These are phyloP conservation scores for Hypoxylon sp. DNA, from an alignment of 2,329 filamentous ascomycete genomes.

Conservation along the genomic window DNA sequence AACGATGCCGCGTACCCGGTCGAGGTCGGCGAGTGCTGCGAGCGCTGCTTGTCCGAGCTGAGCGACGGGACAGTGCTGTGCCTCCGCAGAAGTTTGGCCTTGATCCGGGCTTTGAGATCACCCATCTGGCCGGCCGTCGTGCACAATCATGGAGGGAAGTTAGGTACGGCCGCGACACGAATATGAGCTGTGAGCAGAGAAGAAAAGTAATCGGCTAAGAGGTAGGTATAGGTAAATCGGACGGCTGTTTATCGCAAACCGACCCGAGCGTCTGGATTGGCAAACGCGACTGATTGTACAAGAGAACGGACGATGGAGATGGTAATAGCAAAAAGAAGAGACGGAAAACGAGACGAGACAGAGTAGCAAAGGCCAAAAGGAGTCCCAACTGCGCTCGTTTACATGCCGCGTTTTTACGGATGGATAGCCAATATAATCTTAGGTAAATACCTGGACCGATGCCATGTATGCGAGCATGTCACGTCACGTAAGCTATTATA, in stretches of 20 bases:
- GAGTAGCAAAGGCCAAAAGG: constrained; percentile 6
- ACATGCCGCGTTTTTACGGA: constrained; percentile 17
- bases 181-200: neutral
- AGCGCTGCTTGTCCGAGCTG: constrained; percentile 46
- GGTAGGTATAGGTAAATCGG: no score
- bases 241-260: neutral
- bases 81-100: constrained; percentile 55
- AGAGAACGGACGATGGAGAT: neutral
- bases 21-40: constrained; percentile 40
- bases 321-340: neutral
- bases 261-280: neutral
- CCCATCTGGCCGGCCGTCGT: constrained; percentile 48
- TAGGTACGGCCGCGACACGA: neutral
- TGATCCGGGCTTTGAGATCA: constrained; percentile 56
- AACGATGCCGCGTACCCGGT: constrained; percentile 39
- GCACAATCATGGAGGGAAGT: constrained; percentile 19
- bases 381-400: constrained; percentile 21
- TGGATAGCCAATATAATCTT: constrained; percentile 29
- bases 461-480: constrained; percentile 22
- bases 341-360: neutral
- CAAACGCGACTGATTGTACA: neutral
- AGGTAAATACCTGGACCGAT: neutral
- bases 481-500: neutral
- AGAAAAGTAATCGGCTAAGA: neutral
- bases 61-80: constrained; percentile 51